Evolutionary conservation across 2,329 filamentous ascomycete species (phyloP).

Genomic region (Stenocarpella maydis): DNA sequence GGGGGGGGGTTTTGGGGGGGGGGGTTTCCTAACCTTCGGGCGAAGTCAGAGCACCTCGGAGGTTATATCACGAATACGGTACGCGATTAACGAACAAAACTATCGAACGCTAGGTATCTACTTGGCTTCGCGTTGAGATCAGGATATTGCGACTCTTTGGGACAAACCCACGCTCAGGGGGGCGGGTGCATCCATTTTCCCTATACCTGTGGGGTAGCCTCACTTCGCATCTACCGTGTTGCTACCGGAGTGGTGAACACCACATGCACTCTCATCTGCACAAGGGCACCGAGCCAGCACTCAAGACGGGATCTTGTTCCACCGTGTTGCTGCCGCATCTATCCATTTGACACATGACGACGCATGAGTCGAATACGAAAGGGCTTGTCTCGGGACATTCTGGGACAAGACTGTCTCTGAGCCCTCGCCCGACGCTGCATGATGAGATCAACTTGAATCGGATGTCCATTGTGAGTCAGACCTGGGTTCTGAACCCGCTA

Average conservation of each 20-base stretch:
- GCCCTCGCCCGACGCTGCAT: not conserved
- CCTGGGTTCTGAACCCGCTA: not conserved
- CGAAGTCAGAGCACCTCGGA: too few species aligned
- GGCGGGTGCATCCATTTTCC: too few species aligned
- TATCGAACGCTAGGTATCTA: constrained; percentile 5
- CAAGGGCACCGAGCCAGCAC: not conserved
- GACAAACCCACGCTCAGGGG: too few species aligned
- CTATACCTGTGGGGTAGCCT: too few species aligned
- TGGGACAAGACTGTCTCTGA: not conserved
- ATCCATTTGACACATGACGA: not conserved
- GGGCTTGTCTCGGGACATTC: constrained; percentile 10
- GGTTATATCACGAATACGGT: not conserved
- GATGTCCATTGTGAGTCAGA: not conserved
- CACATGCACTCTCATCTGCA: not conserved
- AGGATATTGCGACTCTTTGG: too few species aligned
- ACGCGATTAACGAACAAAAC: not conserved
- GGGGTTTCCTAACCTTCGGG: too few species aligned
- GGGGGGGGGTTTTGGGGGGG: too few species aligned
- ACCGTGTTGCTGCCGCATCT: too few species aligned
- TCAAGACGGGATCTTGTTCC: not conserved
- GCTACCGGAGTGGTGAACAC: not conserved
- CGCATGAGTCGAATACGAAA: not conserved
- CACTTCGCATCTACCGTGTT: not conserved
- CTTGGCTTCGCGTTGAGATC: not conserved
- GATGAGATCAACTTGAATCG: not conserved